phyloP scores from a whole-genome alignment of 108 stramenopile genomes.

The Pseudonitzschia multistriata region DNA sequence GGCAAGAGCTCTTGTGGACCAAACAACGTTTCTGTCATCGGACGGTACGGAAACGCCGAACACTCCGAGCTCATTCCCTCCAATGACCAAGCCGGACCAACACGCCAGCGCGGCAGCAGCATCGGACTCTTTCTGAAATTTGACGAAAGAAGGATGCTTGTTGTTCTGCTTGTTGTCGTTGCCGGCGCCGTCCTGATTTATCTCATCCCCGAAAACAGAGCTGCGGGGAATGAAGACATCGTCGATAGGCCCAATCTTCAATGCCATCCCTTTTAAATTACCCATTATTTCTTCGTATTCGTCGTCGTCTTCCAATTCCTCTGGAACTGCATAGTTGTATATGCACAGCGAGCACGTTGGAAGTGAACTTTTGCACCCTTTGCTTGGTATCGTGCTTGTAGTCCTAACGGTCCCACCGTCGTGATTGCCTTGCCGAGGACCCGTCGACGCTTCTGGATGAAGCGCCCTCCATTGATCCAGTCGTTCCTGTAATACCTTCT shows the following conservation, averaged over 20 bases:
- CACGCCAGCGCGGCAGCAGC: slow-evolving; percentile 62
- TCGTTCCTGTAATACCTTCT: slow-evolving; percentile 78
- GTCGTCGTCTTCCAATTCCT: slow-evolving; percentile 75
- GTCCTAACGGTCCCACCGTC: neutral
- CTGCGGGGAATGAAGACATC: slow-evolving; percentile 52
- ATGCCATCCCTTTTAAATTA: slow-evolving; percentile 60
- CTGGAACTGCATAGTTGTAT: slow-evolving; percentile 49
- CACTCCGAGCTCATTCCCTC: slow-evolving; percentile 42
- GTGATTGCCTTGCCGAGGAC: neutral
- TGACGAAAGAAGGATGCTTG: slow-evolving; percentile 52
- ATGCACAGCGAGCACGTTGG: slow-evolving; percentile 32
- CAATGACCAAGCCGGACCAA: slow-evolving; percentile 61
- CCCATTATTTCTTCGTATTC: slow-evolving; percentile 74
- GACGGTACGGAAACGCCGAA: slow-evolving; percentile 7
- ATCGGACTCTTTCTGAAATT: slow-evolving; percentile 37
- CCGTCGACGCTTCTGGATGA: slow-evolving; percentile 26
- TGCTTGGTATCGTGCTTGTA: neutral
- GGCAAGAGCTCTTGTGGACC: slow-evolving; percentile 10
- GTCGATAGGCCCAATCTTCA: slow-evolving; percentile 57
- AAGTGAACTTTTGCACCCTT: neutral
- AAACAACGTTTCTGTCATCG: neutral
- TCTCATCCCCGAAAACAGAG: neutral
- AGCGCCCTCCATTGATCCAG: slow-evolving; percentile 59
- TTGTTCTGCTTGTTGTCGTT: slow-evolving; percentile 1
- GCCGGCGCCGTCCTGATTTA: neutral